Conservation (phyloP, 2,329 filamentous ascomycete genomes). For the Cercospora beticola region DNA sequence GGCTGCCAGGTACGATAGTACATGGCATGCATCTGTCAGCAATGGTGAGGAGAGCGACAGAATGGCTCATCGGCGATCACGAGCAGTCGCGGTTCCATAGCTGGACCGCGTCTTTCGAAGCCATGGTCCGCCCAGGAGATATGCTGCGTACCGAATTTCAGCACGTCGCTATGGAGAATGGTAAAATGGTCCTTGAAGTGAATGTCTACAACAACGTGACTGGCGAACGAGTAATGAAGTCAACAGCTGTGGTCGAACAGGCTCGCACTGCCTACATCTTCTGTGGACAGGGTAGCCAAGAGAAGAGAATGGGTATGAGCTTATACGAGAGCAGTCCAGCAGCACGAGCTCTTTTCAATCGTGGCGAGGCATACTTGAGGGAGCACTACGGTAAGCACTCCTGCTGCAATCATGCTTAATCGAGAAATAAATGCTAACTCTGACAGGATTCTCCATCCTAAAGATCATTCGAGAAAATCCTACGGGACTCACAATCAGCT, state of each 20-base stretch:
- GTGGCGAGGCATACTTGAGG: not conserved
- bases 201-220: not conserved
- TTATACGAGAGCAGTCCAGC: not conserved
- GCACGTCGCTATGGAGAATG: not conserved
- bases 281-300: not conserved
- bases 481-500: not conserved
- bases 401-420: not conserved
- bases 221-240: not conserved
- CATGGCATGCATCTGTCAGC: not conserved
- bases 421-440: not conserved
- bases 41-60: not conserved
- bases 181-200: not conserved
- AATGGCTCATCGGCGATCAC: not conserved
- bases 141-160: not conserved
- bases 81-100: not conserved
- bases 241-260: not conserved
- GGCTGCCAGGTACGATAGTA: not conserved
- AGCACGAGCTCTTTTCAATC: not conserved
- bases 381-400: not conserved
- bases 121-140: not conserved
- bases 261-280: not conserved
- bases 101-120: not conserved
- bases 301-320: not conserved
- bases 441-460: not conserved
- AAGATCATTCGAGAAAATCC: not conserved